phyloP scores from a whole-genome alignment of 805 yeast genomes.

The Saccharomycopsis sp. region DNA sequence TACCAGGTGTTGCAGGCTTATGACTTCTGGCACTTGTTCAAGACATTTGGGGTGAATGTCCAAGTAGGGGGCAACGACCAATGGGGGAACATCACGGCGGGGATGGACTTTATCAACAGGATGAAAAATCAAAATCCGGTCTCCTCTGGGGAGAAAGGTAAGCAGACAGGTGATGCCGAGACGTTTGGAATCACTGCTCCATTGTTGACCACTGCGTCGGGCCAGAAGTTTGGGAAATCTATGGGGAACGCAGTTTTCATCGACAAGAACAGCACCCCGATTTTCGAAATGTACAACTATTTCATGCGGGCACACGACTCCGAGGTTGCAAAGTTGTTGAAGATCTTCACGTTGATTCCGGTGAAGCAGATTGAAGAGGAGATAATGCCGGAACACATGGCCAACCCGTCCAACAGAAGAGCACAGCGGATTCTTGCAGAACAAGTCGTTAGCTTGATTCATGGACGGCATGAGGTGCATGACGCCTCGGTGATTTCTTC shows the following conservation, averaged over 20 bases:
- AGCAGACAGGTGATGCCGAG: conserved; percentile 13
- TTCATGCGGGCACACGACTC: conserved; percentile 73
- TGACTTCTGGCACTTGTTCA: conserved; percentile 78
- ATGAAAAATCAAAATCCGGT: conserved; percentile 28
- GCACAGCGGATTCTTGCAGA: conserved; percentile 76
- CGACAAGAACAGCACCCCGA: conserved; percentile 61
- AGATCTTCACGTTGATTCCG: conserved; percentile 75
- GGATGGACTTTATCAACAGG: conserved; percentile 75
- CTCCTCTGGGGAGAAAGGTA: conserved; percentile 4
- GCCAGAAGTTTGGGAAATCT: conserved; percentile 92
- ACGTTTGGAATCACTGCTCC: conserved; percentile 85
- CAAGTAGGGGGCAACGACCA: conserved; percentile 97
- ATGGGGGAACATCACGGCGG: conserved; percentile 97
- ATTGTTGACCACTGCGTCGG: conserved; percentile 73
- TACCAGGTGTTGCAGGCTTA: conserved; percentile 91
- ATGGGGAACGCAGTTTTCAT: conserved; percentile 96
- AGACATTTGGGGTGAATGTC: conserved; percentile 46
- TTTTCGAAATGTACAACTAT: conserved; percentile 79
- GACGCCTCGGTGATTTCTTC: conserved; percentile 60
- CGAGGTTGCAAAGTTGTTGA: conserved; percentile 59
- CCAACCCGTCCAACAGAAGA: conserved; percentile 51
- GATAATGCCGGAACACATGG: conserved; percentile 43
- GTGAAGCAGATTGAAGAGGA: conserved; percentile 43
- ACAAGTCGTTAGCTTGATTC: conserved; percentile 69
- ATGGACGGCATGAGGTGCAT: conserved; percentile 69